Evolutionary conservation across 1,284 basidiomycete genomes (phyloP).

Genomic region (Austroboletus novae-zelandiae): DNA sequence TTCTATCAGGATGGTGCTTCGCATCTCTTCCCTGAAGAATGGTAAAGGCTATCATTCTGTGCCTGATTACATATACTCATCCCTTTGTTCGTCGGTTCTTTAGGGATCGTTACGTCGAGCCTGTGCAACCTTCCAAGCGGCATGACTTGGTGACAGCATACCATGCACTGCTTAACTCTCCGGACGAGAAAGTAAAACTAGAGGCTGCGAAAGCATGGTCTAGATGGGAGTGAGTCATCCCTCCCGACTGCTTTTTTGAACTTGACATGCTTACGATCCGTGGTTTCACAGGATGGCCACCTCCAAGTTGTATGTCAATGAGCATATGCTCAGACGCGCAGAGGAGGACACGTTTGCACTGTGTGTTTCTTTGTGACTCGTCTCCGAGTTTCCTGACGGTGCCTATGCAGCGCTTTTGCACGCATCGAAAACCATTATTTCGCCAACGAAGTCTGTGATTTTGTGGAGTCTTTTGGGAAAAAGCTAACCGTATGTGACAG

Average conservation of each 20-base stretch:
- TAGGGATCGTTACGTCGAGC: slow-evolving; percentile 79
- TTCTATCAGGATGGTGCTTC: slow-evolving; percentile 89
- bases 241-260: neutral
- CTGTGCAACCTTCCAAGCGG: slow-evolving; percentile 79
- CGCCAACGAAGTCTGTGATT: slow-evolving; percentile 59
- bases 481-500: slow-evolving; percentile 30
- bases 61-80: neutral
- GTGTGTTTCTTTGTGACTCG: slow-evolving; percentile 40
- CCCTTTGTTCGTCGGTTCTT: neutral
- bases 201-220: slow-evolving; percentile 85
- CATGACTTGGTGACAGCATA: slow-evolving; percentile 83
- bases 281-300: slow-evolving; percentile 67
- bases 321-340: slow-evolving; percentile 66
- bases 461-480: neutral
- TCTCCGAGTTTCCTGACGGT: slow-evolving; percentile 6
- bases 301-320: slow-evolving; percentile 70
- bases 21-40: slow-evolving; percentile 86
- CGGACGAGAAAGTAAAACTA: slow-evolving; percentile 65
- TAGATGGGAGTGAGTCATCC: slow-evolving; percentile 76
- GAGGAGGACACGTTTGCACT: slow-evolving; percentile 74
- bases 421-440: slow-evolving; percentile 94
- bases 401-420: slow-evolving; percentile 71
- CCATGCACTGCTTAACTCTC: slow-evolving; percentile 76
- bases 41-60: slow-evolving; percentile 42
- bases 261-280: slow-evolving; percentile 4